phyloP scores from a whole-genome alignment of 495 filamentous ascomycete genomes.

The Trichoderma virens region DNA sequence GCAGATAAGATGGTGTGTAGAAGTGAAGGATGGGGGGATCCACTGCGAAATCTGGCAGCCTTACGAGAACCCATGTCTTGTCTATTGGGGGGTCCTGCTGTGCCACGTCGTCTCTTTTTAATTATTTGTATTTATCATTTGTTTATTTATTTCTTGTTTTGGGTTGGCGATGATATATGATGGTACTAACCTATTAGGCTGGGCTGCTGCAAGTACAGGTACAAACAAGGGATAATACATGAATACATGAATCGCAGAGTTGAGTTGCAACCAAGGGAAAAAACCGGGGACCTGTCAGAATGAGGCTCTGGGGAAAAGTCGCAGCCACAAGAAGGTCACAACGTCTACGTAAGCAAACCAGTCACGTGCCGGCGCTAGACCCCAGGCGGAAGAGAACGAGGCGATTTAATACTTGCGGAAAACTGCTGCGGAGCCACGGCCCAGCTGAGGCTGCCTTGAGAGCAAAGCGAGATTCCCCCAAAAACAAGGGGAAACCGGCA shows the following conservation, averaged over 20 bases:
- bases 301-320: too few species aligned
- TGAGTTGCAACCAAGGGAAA: too few species aligned
- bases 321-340: too few species aligned
- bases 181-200: too few species aligned
- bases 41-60: not conserved
- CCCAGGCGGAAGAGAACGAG: not conserved
- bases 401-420: not conserved
- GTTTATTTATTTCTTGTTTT: not conserved
- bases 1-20: too few species aligned
- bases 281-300: too few species aligned
- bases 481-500: not conserved
- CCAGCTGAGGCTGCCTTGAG: not conserved
- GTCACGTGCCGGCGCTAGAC: not conserved
- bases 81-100: not conserved
- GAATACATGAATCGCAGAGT: too few species aligned
- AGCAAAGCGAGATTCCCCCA: not conserved
- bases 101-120: not conserved
- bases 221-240: too few species aligned
- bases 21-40: not conserved
- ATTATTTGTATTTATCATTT: not conserved
- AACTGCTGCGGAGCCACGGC: not conserved
- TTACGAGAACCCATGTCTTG: not conserved
- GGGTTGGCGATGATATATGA: not conserved
- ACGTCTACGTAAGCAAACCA: too few species aligned
- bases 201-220: too few species aligned